Conservation (phyloP, 176 grass and related monocot genomes). For the Carex littledalei region DNA sequence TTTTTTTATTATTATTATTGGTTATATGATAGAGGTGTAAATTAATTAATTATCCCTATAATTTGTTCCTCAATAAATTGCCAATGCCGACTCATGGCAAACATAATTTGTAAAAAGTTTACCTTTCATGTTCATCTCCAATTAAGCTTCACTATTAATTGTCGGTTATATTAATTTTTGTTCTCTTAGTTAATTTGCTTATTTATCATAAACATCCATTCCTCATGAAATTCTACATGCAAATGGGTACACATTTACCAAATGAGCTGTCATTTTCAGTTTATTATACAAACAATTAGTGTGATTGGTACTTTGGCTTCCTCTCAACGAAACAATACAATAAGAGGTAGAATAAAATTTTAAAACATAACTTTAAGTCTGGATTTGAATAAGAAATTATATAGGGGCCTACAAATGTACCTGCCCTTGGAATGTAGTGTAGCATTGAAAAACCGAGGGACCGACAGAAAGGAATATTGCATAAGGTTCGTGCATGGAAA, state of each 20-base stretch:
- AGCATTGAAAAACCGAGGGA: not conserved
- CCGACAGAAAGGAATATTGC: slow-evolving; percentile 27
- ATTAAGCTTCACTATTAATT: not conserved
- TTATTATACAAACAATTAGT: not conserved
- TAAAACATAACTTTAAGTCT: slow-evolving; percentile 7
- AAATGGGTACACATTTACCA: not conserved
- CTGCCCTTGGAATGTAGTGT: not conserved
- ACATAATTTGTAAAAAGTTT: not conserved
- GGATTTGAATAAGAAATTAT: slow-evolving; percentile 6
- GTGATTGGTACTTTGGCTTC: not conserved
- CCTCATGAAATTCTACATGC: not conserved
- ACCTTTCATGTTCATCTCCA: not conserved
- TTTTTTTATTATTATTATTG: slow-evolving; percentile 1
- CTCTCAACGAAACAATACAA: slow-evolving; percentile 1
- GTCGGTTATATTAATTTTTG: not conserved
- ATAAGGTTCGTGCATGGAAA: slow-evolving; percentile 16
- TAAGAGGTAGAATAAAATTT: not conserved
- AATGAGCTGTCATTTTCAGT: not conserved
- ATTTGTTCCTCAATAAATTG: slow-evolving; percentile 26
- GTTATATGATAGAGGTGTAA: slow-evolving; percentile 19
- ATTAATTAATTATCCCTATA: slow-evolving; percentile 21
- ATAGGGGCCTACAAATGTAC: not conserved
- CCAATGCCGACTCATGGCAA: not conserved
- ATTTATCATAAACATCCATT: not conserved
- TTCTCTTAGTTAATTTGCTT: not conserved